Base-by-base conservation (phyloP, 768 basidiomycete genomes). In the Leccinum pellstonianum region DNA sequence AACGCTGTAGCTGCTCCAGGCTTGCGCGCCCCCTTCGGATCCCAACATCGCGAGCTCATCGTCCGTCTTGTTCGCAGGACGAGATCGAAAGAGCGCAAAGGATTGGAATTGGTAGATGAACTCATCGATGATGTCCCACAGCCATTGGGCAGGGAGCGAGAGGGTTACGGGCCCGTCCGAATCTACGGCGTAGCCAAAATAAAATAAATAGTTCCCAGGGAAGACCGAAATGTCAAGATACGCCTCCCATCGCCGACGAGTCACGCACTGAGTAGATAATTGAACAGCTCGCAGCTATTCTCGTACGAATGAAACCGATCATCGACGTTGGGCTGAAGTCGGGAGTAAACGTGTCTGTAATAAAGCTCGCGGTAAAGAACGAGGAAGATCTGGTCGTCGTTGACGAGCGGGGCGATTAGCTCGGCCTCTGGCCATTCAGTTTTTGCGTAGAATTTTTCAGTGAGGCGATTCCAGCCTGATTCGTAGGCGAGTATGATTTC, bases 61-160 rank as follows among this genome's bases (percentile, higher is more conserved):
- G 43, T 93, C 94, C 0, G 87, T 85, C 77, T 97, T 98, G 53
- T 81, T 80, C 62, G 91, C 90, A 31, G 87, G 81, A 68, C 91
- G 93, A 17, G 88, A 88, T 55, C 94, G 80, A 89, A 94, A 98
- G 41, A 91, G 86, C 64, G 93, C 92, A 77, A 97, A 98, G 1
- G 91, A 90, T 71, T 96, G 95, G 79, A 95, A 99, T 73, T 99
- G 96, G 77, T 97, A 99, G 66, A 98, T 96, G 72, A 95, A 95
- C 68, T 95, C 94, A 77, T 96, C 93, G 69, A 96, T 88, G 73
- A 95, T 95, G 69, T 96, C 94, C 93, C 95, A 98, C 8, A 99
- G 77, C 96, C 96, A 99, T 73, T 97, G 95, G 60, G 95, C 93
- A 0, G 96, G 96, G 23, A 99, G 86, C 62, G 95, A 88, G 53